A percentile compares a stretch with the other conserved stretches of the same genome.
Evolutionary conservation across 352 stramenopile genomes (phyloP).

Genomic region (Phytophthora macrochlamydospora): DNA sequence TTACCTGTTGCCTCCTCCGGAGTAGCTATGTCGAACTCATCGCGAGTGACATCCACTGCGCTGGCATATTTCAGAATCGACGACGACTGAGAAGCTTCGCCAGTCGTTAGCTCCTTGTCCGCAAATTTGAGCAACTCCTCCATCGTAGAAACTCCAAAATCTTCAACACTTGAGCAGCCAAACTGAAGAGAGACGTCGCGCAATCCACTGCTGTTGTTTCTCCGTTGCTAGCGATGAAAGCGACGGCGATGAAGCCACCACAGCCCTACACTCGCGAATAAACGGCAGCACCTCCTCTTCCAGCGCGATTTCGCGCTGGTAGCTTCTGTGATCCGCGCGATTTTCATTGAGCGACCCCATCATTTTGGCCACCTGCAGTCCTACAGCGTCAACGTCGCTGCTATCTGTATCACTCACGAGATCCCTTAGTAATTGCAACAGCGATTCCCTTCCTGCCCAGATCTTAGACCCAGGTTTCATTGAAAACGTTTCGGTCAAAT

Average conservation of each 20-base stretch:
- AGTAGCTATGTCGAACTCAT: constrained; percentile 9
- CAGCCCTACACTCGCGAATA: constrained; percentile 28
- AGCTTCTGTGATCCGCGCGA: background rate
- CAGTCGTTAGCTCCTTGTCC: constrained; percentile 7
- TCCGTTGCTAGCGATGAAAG: constrained; percentile 31
- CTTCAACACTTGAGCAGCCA: constrained; percentile 20
- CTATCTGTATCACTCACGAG: constrained; percentile 14
- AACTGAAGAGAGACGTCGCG: constrained; percentile 33
- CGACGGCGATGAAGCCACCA: constrained; percentile 28
- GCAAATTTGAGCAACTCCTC: constrained; percentile 30
- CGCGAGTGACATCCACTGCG: constrained; percentile 30
- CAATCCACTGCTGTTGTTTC: constrained; percentile 42
- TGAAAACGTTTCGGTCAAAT: constrained; percentile 30
- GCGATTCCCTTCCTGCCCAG: constrained; percentile 27
- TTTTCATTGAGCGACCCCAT: constrained; percentile 1
- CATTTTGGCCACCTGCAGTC: constrained; percentile 17
- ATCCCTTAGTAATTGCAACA: constrained; percentile 31
- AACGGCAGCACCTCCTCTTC: constrained; percentile 32
- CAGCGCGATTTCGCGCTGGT: constrained; percentile 13
- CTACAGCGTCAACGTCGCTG: constrained; percentile 6
- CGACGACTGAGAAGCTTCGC: constrained; percentile 7
- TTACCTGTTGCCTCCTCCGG: constrained; percentile 45
- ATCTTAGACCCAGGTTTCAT: constrained; percentile 4
- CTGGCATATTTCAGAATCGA: constrained; percentile 48
- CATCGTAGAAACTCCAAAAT: constrained; percentile 23